Percentiles rank a stretch among this genome's conserved stretches.
Conservation (phyloP, 257 asterid genomes). For the Handroanthus guayacan region DNA sequence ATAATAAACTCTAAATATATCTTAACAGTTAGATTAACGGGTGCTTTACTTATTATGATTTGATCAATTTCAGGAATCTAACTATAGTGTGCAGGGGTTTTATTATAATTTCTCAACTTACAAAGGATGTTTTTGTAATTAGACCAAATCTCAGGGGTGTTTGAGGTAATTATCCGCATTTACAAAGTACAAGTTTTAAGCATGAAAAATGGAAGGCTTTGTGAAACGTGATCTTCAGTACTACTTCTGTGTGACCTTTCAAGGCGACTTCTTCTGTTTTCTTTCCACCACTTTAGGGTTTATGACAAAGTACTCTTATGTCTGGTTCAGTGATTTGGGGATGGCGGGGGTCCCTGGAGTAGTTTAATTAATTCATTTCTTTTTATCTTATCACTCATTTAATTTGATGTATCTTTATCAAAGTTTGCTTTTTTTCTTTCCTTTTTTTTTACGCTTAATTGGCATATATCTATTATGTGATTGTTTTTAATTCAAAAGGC, state of each 20-base stretch:
- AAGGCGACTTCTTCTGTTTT: neutral
- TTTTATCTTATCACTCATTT: neutral
- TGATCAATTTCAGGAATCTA: no score
- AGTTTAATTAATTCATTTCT: neutral
- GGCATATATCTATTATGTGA: no score
- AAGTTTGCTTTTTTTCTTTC: conserved; percentile 22
- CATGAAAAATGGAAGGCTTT: conserved; percentile 34
- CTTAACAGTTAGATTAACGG: no score
- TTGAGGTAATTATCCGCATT: no score
- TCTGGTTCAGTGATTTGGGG: neutral
- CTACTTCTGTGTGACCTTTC: conserved; percentile 14
- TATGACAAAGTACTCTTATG: neutral
- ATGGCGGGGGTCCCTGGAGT: neutral
- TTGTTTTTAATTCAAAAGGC: no score
- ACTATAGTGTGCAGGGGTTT: no score
- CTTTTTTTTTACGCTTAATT: no score
- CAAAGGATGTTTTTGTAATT: no score
- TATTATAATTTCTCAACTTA: no score
- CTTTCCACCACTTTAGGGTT: neutral
- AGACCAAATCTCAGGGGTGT: no score
- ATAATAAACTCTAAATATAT: no score
- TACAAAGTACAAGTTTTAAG: conserved; percentile 19
- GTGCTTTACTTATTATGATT: no score
- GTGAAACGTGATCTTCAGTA: conserved; percentile 32
- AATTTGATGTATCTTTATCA: neutral